Evolutionary conservation across 2,329 filamentous ascomycete genomes (phyloP), one percentile per base, ranked within the genome.

Genomic region (Colletotrichum sp.): DNA sequence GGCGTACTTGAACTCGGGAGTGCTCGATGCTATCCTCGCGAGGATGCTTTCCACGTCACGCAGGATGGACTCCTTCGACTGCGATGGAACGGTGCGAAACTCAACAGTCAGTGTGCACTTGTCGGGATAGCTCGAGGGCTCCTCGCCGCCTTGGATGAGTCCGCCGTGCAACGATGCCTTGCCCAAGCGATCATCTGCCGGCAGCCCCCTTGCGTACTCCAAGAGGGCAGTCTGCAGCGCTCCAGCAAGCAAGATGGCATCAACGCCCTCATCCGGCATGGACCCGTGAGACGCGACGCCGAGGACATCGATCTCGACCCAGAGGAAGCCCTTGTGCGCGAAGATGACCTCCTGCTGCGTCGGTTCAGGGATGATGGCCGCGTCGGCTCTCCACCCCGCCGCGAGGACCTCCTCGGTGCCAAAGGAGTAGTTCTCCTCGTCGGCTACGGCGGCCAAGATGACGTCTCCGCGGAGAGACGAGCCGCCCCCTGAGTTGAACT

Each of bases 341-440:
- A 85, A 83, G 10, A 83, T 78, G 8, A 90, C 84, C 1, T 83
- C 82, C 5, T 86, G 79, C 61, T 83, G 80, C 0, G 88, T 90
- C 0, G 89, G 87, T 71, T 90, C 89, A 1, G 81, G 84, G 3
- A 91, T 84, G 2, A 91, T 80, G 8, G 89, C 89, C 0, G 82
- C 89, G 70, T 91, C 88, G 2, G 89, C 88, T 34, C 83, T 83
- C 89, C 89, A 91, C 2, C 89, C 89, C 3, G 88, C 88, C 13
- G 81, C 82, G 1, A 91, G 79, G 0, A 91, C 77, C 55, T 90
- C 84, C 73, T 87, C 85, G 0, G 89, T 91, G 2, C 89, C 89
- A 13, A 88, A 87, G 32, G 87, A 89, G 6, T 82, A 79, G 56
- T 84, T 85, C 76, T 91, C 90, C 70, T 91, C 89, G 58, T 91